phyloP scores from a whole-genome alignment of 1,139 yeast species.

The Lodderomyces parapsilosis region DNA sequence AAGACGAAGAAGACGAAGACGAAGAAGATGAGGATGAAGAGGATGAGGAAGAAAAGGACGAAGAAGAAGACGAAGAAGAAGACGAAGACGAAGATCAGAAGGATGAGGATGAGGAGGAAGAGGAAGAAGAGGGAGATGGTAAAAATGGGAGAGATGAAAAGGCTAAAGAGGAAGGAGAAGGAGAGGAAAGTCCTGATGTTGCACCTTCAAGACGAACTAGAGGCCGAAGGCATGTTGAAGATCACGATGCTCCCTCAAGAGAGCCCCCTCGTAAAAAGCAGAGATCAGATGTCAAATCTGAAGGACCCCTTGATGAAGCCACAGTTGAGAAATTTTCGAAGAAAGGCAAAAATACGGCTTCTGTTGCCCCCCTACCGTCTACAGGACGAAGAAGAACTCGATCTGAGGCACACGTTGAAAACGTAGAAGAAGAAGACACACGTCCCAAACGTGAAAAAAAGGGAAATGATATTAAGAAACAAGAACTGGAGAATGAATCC shows the following conservation, averaged over 20 bases:
- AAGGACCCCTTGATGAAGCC: slow-evolving; percentile 15
- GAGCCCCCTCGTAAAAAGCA: slow-evolving; percentile 28
- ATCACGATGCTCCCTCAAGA: neutral
- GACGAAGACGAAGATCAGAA: slow-evolving; percentile 14
- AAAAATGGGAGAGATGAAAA: slow-evolving; percentile 16
- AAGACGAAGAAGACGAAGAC: slow-evolving; percentile 10
- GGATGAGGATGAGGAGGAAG: slow-evolving; percentile 16
- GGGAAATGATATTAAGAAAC: slow-evolving; percentile 1
- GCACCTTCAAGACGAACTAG: slow-evolving; percentile 15
- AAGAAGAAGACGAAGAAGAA: slow-evolving; percentile 13
- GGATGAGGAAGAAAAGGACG: slow-evolving; percentile 2
- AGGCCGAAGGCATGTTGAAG: slow-evolving; percentile 8
- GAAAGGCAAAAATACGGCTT: slow-evolving; percentile 6
- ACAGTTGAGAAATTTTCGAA: slow-evolving; percentile 14
- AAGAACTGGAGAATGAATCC: slow-evolving; percentile 5
- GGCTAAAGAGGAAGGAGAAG: slow-evolving; percentile 20
- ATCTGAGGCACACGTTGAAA: slow-evolving; percentile 25
- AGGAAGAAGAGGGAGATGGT: slow-evolving; percentile 13
- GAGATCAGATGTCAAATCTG: slow-evolving; percentile 25
- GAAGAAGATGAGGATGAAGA: slow-evolving; percentile 3
- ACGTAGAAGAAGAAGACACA: slow-evolving; percentile 13
- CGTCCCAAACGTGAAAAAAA: slow-evolving; percentile 5
- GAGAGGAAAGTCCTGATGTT: slow-evolving; percentile 11
- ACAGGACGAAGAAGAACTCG: slow-evolving; percentile 24
- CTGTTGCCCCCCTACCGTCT: slow-evolving; percentile 16